Base-by-base conservation (phyloP, 2,329 filamentous ascomycete genomes). In the Rutstroemia sp. region DNA sequence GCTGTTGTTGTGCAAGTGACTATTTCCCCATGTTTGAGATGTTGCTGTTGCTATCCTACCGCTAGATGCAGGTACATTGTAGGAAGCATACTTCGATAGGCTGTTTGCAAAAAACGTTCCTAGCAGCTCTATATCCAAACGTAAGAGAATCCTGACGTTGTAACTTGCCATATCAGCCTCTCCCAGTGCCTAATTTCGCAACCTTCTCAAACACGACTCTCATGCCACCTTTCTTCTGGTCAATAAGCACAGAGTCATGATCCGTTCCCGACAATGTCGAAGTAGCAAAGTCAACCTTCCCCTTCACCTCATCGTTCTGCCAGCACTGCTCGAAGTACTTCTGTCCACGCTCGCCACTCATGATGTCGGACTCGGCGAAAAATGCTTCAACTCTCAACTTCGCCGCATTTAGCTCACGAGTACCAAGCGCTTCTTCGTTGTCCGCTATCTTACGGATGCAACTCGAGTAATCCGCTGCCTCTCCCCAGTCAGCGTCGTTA, bases 281-380 rank as follows among this genome's bases (percentile, higher is more conserved):
- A 17, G 61, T 65, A n/a, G 63, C 52, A n/a, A 75, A 72, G 47
- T 72, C 66, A 27, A 76, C 62, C 0, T 59, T 61, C 8, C 62
- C 62, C 2, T 61, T 62, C 12, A 68, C 61, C 10, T 60, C 64
- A 5, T 65, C 67, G 12, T 63, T 56, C 19, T 51, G 59, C 72
- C 73, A 78, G 54, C 73, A 73, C 4, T 68, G 47, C 56, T 75
- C 68, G 49, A 76, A 73, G 64, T 75, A 77, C 42, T 64, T 54
- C 63, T 70, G 68, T 2, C 76, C 76, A 12, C 65, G 65, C 45
- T 68, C 68, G 0, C 73, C 74, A 46, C 74, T 73, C 71, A 78
- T 68, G 1, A 69, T 60, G 64, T 78, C 76, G 3, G 63, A 67
- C 16, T 65, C 69, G 1, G 70, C 61, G 61, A 75, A 75, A 3